Percentiles rank a stretch among this genome's conserved stretches.
Evolutionary conservation across 495 filamentous ascomycete species (phyloP).

Genomic region (Penicillium canescens): DNA sequence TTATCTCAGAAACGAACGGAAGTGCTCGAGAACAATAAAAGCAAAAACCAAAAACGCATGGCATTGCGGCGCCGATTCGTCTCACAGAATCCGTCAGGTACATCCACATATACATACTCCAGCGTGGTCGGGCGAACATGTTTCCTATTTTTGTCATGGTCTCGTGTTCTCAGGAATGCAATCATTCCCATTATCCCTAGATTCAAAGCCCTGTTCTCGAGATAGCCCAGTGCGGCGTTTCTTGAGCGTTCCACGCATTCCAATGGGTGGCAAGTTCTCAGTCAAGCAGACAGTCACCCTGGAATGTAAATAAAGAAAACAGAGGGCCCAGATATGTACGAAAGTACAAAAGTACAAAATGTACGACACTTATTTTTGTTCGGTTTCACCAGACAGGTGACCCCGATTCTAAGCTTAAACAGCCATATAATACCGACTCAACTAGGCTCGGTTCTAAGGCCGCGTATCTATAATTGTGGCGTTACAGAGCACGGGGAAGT

Average conservation of each 20-base stretch:
- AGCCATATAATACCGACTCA: not conserved
- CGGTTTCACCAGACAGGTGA: not conserved
- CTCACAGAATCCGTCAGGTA: not conserved
- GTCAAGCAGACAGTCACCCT: not conserved
- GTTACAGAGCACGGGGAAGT: not conserved
- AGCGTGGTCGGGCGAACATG: conserved; percentile 1
- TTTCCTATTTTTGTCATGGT: not conserved
- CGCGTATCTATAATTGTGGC: conserved; percentile 15
- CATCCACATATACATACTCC: not conserved
- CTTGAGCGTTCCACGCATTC: conserved; percentile 8
- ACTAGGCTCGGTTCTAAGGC: conserved; percentile 1
- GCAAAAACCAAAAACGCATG: not conserved
- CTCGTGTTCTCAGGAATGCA: conserved; percentile 9
- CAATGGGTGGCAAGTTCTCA: not conserved
- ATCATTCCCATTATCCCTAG: not conserved
- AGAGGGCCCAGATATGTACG: not conserved
- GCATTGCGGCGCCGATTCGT: not conserved
- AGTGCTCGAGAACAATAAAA: not conserved
- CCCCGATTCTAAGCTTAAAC: not conserved
- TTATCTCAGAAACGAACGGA: not conserved
- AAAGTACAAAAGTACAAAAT: not conserved
- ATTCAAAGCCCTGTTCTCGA: not conserved
- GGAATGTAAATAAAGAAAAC: conserved; percentile 10
- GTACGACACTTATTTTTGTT: not conserved
- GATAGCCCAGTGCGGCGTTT: not conserved